Base-by-base conservation (phyloP, 495 filamentous ascomycete genomes). In the Tuber umbilicatum region DNA sequence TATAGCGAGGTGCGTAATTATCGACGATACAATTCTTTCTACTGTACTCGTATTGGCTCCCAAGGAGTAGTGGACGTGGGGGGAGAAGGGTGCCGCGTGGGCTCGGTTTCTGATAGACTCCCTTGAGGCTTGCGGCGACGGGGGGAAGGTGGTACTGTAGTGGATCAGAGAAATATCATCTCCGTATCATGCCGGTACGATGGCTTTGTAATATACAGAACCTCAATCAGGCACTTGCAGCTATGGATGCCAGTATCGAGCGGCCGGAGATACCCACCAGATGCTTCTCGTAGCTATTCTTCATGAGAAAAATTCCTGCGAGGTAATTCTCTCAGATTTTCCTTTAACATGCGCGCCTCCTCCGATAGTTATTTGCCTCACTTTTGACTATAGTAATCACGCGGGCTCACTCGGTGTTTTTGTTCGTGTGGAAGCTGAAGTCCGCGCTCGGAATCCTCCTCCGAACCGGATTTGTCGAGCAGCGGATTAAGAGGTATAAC, bases 1-100 rank as follows among this genome's bases (percentile, higher is more conserved):
- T n/a, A 70, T 81, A 76, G 80, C 69, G 37, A 67, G 71, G 72
- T 76, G 7, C 68, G 79, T 81, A 81, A 81, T 81, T 81, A 76
- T 78, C 79, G 73, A 70, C 55, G 79, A 74, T 43, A 81, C 76
- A 81, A 40, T 73, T 60, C 7, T 27, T 55, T 73, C 45, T 5
- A 60, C 16, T 31, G n/a, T 10, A 60, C 16, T 27, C 16, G n/a
- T 10, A 60, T 31, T 27, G 50, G 50, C 2, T 31, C 27, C 50
- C n/a, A 14, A 31, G 50, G 16, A 31, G 4, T 9, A 10, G n/a
- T 60, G 50, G 31, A 60, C n/a, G n/a, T 16, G 10, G 45, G 21
- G 21, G 42, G 42, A 16, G 14, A 14, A 5, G 27, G 27, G 27
- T 55, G 23, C 47, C 27, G 55, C 14, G n/a, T 3, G 55, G 2